These are phyloP conservation scores for Heterobasidion irregulare DNA, from an alignment of 1,284 basidiomycete species.

Conservation along the genomic window DNA sequence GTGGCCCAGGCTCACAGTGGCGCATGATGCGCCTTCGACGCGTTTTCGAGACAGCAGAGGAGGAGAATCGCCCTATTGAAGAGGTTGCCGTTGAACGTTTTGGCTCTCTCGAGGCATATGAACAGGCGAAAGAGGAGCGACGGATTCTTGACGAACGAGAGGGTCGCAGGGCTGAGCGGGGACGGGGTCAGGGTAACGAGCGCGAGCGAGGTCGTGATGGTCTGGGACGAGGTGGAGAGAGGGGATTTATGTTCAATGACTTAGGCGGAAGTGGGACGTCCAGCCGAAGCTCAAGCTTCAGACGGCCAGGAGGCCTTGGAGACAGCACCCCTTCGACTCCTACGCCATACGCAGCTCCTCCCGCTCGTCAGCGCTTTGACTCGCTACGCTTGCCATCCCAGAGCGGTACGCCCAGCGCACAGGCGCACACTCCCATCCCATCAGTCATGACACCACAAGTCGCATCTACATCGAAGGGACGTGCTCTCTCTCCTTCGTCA, in stretches of 20 bases:
- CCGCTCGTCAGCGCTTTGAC: slow-evolving; percentile 41
- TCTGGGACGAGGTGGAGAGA: slow-evolving; percentile 37
- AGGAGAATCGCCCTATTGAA: slow-evolving; percentile 70
- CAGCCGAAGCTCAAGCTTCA: slow-evolving; percentile 73
- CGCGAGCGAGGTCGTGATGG: slow-evolving; percentile 18
- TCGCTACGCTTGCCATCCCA: slow-evolving; percentile 38
- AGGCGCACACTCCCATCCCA: slow-evolving; percentile 77
- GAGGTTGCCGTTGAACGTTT: slow-evolving; percentile 88
- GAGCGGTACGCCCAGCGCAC: slow-evolving; percentile 22
- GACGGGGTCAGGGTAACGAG: slow-evolving; percentile 11
- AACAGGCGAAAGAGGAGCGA: slow-evolving; percentile 83
- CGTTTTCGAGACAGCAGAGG: slow-evolving; percentile 85
- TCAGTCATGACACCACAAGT: slow-evolving; percentile 77
- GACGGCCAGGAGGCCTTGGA: slow-evolving; percentile 58
- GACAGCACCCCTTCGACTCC: slow-evolving; percentile 54
- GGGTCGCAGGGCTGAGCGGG: slow-evolving; percentile 37
- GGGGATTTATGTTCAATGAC: slow-evolving; percentile 62
- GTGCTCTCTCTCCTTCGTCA: slow-evolving; percentile 62
- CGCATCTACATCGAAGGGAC: slow-evolving; percentile 25
- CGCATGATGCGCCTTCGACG: slow-evolving; percentile 94
- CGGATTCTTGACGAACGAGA: slow-evolving; percentile 79
- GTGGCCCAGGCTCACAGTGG: slow-evolving; percentile 92
- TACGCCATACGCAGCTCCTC: slow-evolving; percentile 33
- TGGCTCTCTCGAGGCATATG: slow-evolving; percentile 76
- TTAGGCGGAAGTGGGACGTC: slow-evolving; percentile 51